Evolutionary conservation across 306 rosid species (phyloP).

Genomic region (Lathyrus aphaca): DNA sequence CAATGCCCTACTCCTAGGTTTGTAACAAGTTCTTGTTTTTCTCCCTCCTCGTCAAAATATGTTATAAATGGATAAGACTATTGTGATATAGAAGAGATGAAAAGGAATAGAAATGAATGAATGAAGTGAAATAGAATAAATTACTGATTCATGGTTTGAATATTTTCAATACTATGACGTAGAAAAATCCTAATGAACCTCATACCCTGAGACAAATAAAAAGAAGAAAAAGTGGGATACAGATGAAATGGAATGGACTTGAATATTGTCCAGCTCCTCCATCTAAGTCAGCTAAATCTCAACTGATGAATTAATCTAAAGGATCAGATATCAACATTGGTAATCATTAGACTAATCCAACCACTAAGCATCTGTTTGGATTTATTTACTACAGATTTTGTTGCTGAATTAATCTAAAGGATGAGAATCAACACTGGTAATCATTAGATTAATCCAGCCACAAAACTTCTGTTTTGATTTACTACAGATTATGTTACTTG

Average conservation of each 20-base stretch:
- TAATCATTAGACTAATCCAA: neutral
- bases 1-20: neutral
- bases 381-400: too few relatives aligned
- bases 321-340: neutral
- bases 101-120: neutral
- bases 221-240: neutral
- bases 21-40: constrained; percentile 5
- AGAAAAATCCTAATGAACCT: neutral
- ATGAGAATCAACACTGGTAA: too few relatives aligned
- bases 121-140: constrained; percentile 1
- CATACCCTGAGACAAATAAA: neutral
- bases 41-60: neutral
- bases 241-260: neutral
- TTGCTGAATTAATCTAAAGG: too few relatives aligned
- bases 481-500: too few relatives aligned
- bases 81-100: neutral
- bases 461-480: too few relatives aligned
- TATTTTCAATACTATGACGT: neutral
- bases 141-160: neutral
- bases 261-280: neutral
- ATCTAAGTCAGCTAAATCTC: neutral
- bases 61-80: neutral
- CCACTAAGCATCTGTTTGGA: neutral
- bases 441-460: too few relatives aligned
- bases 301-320: neutral